Base-by-base conservation (phyloP, 2,329 filamentous ascomycete species). In the Penicillium sp. region DNA sequence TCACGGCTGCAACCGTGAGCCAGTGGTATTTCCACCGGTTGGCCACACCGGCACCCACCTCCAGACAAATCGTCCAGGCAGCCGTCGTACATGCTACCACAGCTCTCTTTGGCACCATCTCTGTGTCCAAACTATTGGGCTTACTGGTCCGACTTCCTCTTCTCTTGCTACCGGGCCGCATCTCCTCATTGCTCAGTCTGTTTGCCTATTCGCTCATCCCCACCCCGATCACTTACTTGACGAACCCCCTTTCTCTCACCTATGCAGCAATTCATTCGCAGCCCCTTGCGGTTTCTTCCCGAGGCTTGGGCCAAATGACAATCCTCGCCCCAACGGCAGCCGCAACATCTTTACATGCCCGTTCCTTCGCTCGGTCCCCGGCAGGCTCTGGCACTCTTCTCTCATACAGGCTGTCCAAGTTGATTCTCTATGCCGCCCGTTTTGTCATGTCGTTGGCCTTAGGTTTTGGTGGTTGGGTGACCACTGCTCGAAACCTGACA, bases 1-100 rank as follows among this genome's bases (percentile, higher is more conserved):
- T 91, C 13, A 95, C 92, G 12, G 92, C 90, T 19, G 93, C 93
- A 10, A 95, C 92, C 0, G 92, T 97, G 19, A 95, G 89, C 34
- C 93, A 99, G 70, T 99, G 93, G 93, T 99, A 99, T 72, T 99
- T 97, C 70, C 92, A 97, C 70, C 89, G 93, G 55, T 87, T 95
- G 61, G 83, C 84, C 4, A 80, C 84, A 10, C 89, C 92, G 4
- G 78, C 86, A 8, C 84, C 90, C 2, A 84, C 88, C 0, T 91
- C 89, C 1, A 78, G 80, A 49, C 86, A 91, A 47, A 86, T 97
- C 40, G 89, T 97, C 22, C 77, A 82, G 53, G 92, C 91, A 6
- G 92, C 91, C 12, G 76, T 95, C 37, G 77, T 78, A 41, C 93
- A 99, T 72, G 86, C 91, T 2, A 77, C 82, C 12, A 91, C 89